A percentile compares a stretch with the other conserved stretches of the same genome.
phyloP scores from a whole-genome alignment of 306 rosid species.

The Lathyrus sativus region DNA sequence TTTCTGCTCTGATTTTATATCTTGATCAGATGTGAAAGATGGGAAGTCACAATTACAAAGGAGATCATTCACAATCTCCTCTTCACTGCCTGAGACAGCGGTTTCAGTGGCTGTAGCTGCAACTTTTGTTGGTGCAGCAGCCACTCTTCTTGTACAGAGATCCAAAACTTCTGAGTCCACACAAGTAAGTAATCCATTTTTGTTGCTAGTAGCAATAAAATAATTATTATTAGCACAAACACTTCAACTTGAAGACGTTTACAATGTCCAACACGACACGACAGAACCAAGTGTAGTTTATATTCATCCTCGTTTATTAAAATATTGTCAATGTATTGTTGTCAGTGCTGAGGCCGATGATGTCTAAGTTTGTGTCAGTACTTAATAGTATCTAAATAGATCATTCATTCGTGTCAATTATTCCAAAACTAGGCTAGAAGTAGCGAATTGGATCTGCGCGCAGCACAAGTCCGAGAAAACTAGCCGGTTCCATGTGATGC shows the following conservation, averaged over 20 bases:
- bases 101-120: constrained; percentile 84
- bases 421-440: background rate
- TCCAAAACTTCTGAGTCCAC: constrained; percentile 55
- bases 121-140: constrained; percentile 82
- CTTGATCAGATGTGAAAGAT: constrained; percentile 51
- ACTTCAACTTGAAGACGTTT: background rate
- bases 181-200: constrained; percentile 50
- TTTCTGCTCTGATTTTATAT: constrained; percentile 24
- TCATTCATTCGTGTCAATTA: background rate
- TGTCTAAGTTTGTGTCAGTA: background rate
- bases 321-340: background rate
- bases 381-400: background rate
- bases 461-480: background rate
- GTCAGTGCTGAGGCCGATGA: background rate
- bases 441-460: background rate
- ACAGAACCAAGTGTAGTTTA: background rate
- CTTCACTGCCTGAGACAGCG: constrained; percentile 80
- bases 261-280: background rate
- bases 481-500: background rate
- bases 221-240: background rate
- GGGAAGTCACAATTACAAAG: constrained; percentile 58
- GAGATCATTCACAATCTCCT: constrained; percentile 45
- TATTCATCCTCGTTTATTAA: background rate
- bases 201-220: background rate
- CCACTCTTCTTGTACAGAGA: constrained; percentile 70